Base-by-base conservation (phyloP, 768 basidiomycete genomes). In the Paxillus rubicundulus region DNA sequence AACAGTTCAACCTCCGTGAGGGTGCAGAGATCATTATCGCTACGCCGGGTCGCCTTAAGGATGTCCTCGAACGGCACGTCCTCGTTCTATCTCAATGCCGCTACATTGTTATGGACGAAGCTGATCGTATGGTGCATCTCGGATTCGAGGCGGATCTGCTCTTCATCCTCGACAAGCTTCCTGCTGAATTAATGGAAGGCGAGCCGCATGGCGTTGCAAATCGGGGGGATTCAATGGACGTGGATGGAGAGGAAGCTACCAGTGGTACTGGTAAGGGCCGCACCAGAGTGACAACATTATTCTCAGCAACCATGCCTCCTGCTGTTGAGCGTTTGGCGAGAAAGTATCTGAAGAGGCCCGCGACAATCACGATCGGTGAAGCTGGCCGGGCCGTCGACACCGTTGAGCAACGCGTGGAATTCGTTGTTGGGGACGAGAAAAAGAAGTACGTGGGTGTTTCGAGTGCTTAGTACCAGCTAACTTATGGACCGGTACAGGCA, bases 51-150 rank as follows among this genome's bases (percentile, higher is more conserved):
- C 94, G 97, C 72, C 79, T 99, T 16, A 97, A 97, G 71, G 97
- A 98, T 66, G 92, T 98, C 50, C 87, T 99, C 54, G 96, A 99
- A 72, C 85, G 94, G 18, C 91, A 89, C 68, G 92, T 98, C 42
- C 79, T 99, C 39, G 97, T 99, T 17, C 80, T 99, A 40, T 89
- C 90, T 7, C 97, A 99, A 70, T 98, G 97, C 70, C 92, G 92
- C 2, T 98, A 99, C 65, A 87, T 99, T 53, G 96, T 99, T 59
- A 97, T 99, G 97, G 97, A 99, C 69, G 97, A 99, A 77, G 97
- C 97, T 14, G 97, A 99, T 70, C 84, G 97, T 47, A 98, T 99
- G 97, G 95, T 99, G 55, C 86, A 95, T 64, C 84, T 98, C 28
- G 97, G 97, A 14, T 99, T 99, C 67, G 97, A 99, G 70, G 82